Percentiles rank a stretch among this genome's conserved stretches.
Conservation (phyloP, 2,329 filamentous ascomycete species). For the Sclerotinia subarctica region DNA sequence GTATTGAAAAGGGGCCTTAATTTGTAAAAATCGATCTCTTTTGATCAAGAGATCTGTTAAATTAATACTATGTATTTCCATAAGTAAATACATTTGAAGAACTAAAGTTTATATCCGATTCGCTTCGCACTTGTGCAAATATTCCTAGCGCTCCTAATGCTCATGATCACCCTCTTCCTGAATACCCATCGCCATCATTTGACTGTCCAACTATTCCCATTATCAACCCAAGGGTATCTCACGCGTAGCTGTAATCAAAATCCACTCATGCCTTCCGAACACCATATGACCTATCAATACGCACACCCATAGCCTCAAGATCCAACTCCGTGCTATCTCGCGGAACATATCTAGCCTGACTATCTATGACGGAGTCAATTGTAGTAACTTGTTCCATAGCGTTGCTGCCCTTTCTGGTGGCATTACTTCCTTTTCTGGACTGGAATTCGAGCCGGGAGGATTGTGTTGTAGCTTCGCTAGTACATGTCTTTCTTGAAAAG, state of each 20-base stretch:
- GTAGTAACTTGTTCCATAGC: conserved; percentile 21
- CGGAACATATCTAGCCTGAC: background rate
- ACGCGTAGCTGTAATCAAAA: background rate
- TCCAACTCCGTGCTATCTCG: conserved; percentile 35
- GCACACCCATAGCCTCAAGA: conserved; percentile 33
- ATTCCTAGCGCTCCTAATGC: too few species aligned
- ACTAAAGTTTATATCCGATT: background rate
- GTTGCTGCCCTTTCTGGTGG: conserved; percentile 25
- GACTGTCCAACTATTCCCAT: background rate
- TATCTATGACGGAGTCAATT: conserved; percentile 23
- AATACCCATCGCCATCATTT: background rate
- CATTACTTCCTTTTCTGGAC: conserved; percentile 25
- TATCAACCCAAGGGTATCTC: background rate
- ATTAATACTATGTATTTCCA: conserved; percentile 1
- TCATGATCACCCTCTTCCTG: background rate
- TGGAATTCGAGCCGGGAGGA: conserved; percentile 17
- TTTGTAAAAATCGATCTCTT: background rate
- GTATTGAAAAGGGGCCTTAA: background rate
- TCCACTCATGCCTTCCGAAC: conserved; percentile 23
- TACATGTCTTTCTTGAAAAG: conserved; percentile 19
- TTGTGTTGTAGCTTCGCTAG: conserved; percentile 21
- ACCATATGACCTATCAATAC: conserved; percentile 31
- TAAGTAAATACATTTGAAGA: conserved; percentile 1
- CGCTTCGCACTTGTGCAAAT: conserved; percentile 5
- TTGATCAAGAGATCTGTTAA: background rate